A percentile compares a stretch with the other conserved stretches of the same genome.
Evolutionary conservation across 2,329 filamentous ascomycete species (phyloP).

Genomic region (Fusarium longipes): DNA sequence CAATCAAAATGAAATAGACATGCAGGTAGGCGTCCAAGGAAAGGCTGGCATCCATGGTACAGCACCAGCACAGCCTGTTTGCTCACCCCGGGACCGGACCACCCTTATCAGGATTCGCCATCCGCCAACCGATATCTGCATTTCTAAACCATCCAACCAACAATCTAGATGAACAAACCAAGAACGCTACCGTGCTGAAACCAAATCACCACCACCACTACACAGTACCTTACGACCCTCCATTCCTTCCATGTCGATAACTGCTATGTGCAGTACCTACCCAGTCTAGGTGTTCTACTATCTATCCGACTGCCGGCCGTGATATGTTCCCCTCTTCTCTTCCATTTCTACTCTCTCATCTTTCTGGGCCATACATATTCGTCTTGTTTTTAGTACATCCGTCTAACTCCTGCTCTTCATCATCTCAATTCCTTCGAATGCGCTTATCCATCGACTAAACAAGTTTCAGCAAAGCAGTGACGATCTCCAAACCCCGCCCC

Average conservation of each 20-base stretch:
- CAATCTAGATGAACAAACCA: constrained; percentile 11
- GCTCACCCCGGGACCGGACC: not conserved
- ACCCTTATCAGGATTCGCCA: constrained; percentile 43
- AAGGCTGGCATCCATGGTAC: constrained; percentile 17
- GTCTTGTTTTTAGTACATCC: constrained; percentile 14
- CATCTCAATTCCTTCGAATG: constrained; percentile 15
- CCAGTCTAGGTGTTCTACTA: not conserved
- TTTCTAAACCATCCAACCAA: constrained; percentile 30
- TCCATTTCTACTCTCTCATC: constrained; percentile 13
- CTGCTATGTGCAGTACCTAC: not conserved
- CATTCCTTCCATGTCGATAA: constrained; percentile 18
- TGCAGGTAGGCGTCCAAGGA: constrained; percentile 3
- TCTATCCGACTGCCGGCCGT: constrained; percentile 32
- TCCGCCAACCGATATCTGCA: constrained; percentile 33
- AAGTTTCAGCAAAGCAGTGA: constrained; percentile 27
- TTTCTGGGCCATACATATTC: constrained; percentile 17
- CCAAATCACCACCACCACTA: constrained; percentile 37
- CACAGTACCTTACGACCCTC: constrained; percentile 2
- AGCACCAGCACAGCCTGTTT: constrained; percentile 3
- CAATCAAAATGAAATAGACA: not conserved
- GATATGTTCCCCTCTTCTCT: constrained; percentile 34
- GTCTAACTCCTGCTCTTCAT: not conserved
- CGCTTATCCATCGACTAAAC: constrained; percentile 20
- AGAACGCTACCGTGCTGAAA: constrained; percentile 28
- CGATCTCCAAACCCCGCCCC: constrained; percentile 16